phyloP scores from a whole-genome alignment of 495 filamentous ascomycete species.

The Chaetomium cochliodes region DNA sequence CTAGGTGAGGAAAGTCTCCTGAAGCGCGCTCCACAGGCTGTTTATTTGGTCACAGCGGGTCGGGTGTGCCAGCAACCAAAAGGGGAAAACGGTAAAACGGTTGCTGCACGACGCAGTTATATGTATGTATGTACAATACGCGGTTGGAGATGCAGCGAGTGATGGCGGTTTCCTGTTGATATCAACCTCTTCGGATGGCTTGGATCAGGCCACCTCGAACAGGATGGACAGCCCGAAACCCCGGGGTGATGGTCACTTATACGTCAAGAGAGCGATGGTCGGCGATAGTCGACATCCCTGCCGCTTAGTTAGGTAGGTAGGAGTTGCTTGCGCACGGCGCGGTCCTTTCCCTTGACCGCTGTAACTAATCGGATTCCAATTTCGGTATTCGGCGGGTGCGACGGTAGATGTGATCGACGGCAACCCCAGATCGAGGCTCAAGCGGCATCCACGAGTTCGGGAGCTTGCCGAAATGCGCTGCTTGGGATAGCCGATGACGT shows the following conservation, averaged over 20 bases:
- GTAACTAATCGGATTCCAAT: neutral
- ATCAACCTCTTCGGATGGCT: neutral
- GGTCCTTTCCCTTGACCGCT: neutral
- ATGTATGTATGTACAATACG: too few relatives aligned
- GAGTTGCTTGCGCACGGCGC: neutral
- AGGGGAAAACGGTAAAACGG: neutral
- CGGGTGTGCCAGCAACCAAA: neutral
- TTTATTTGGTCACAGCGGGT: conserved; percentile 13
- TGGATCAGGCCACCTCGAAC: neutral
- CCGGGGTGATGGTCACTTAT: conserved; percentile 10
- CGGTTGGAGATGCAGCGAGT: neutral
- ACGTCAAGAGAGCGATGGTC: neutral
- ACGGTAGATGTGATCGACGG: conserved; percentile 14
- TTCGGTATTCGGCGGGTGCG: conserved; percentile 7
- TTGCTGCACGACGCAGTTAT: neutral
- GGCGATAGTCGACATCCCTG: conserved; percentile 23
- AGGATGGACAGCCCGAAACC: neutral
- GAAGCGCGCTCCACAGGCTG: conserved; percentile 17
- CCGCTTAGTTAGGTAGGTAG: neutral
- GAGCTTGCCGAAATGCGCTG: conserved; percentile 3
- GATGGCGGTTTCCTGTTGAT: neutral
- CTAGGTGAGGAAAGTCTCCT: neutral
- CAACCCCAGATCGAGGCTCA: conserved; percentile 6
- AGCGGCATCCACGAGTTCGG: conserved; percentile 3
- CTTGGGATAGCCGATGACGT: neutral